Evolutionary conservation across 139 green algal species (phyloP), one percentile per base, ranked within the genome.

Genomic region (Micractinium conductrix): DNA sequence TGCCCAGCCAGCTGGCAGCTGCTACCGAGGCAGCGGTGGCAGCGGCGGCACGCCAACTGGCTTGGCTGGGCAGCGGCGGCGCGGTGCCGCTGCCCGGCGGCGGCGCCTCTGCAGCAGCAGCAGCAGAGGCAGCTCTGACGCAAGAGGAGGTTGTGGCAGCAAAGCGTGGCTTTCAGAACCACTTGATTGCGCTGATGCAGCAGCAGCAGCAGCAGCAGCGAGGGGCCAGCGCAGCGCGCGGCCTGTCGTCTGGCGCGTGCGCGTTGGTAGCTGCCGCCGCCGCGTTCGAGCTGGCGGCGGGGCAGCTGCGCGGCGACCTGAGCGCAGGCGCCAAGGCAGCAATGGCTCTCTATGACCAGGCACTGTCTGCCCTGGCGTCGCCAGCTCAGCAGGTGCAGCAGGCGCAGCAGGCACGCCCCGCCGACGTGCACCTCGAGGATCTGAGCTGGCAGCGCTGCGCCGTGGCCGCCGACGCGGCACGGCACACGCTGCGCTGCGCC

Each of bases 61-160:
- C 69, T 10, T 85, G 71, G 71, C 72, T 85, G 53, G 80, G 80
- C 67, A 79, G 63, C 58, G 71, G 72, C 53, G 80, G 80, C 43
- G 38, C 71, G 3, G 72, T 85, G 53, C 35, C 55, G 40, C 67
- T 74, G 42, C 69, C 55, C 3, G 16, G 1, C 10, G 35, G 35
- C 1, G 8, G 45, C 50, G 9, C n/a, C n/a, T n/a, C n/a, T n/a
- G n/a, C n/a, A n/a, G n/a, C n/a, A n/a, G n/a, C n/a, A n/a, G n/a
- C 22, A 9, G 43, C 38, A 7, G 65, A 5, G 37, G 53, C 48
- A 12, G 24, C 53, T 24, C 17, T 60, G 7, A 2, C 60, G 16
- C 80, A 48, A 2, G 33, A 85, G 17, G 80, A 74, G 14, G 28
- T 44, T 17, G 80, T 85, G 53, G 80, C 67, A 24, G 80, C 80